Percentiles rank a stretch among this genome's conserved stretches.
phyloP scores from a whole-genome alignment of 202 grass and related monocot genomes.

The Cymbopogon flexuosus region DNA sequence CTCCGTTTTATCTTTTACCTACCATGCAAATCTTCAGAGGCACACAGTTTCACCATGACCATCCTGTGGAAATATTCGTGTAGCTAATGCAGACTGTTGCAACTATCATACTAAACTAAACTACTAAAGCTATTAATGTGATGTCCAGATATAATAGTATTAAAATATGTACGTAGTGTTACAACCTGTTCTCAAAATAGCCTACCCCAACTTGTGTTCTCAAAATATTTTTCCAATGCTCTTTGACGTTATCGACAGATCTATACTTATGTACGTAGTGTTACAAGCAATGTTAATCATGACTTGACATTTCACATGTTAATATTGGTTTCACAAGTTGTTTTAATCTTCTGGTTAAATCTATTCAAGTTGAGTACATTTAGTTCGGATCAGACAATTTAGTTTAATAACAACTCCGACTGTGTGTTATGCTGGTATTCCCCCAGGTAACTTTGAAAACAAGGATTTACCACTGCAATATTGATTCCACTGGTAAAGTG shows the following conservation, averaged over 20 bases:
- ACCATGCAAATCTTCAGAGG: constrained; percentile 6
- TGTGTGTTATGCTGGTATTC: constrained; percentile 10
- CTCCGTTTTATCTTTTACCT: constrained; percentile 16
- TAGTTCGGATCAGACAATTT: not conserved
- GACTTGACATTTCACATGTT: constrained; percentile 1
- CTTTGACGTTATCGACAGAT: not conserved
- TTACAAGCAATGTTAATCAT: not conserved
- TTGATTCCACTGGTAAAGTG: constrained; percentile 52
- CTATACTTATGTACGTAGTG: constrained; percentile 6
- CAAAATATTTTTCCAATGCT: constrained; percentile 9
- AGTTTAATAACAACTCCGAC: not conserved
- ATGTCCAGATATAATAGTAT: not conserved
- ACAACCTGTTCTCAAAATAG: not conserved
- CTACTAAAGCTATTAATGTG: not conserved
- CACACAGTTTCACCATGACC: constrained; percentile 8
- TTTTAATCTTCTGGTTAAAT: not conserved
- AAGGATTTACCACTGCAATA: constrained; percentile 86
- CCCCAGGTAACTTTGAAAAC: constrained; percentile 80
- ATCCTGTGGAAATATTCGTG: not conserved
- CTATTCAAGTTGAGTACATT: not conserved
- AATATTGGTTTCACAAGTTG: constrained; percentile 12
- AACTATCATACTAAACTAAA: not conserved
- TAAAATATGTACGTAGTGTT: not conserved
- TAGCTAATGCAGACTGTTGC: constrained; percentile 8
- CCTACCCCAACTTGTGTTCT: not conserved